Evolutionary conservation across 169 alveolate species (phyloP).

Genomic region (Perkinsus olseni): DNA sequence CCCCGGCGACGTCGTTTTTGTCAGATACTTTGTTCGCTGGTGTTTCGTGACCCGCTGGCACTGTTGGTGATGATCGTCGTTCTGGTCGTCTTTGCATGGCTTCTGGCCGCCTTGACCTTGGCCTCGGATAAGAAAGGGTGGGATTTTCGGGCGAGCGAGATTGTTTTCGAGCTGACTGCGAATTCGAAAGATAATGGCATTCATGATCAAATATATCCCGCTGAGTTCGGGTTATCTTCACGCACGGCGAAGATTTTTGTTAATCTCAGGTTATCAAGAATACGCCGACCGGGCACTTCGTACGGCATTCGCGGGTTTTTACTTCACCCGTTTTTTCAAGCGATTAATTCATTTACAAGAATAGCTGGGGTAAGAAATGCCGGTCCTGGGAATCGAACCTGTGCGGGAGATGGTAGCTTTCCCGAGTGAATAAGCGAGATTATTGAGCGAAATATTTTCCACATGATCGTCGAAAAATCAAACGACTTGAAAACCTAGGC

Average conservation of each 20-base stretch:
- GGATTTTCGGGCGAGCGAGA: neutral
- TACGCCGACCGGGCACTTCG: neutral
- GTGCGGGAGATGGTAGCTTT: neutral
- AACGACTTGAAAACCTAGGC: neutral
- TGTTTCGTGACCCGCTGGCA: neutral
- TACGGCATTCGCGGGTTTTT: neutral
- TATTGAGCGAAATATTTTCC: no score
- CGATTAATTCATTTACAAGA: neutral
- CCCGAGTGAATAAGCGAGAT: no score
- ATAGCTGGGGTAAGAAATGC: neutral
- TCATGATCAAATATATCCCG: neutral
- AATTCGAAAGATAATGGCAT: neutral
- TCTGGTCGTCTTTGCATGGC: neutral
- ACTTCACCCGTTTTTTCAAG: neutral
- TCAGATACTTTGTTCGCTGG: neutral
- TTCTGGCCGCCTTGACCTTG: neutral
- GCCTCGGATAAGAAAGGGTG: neutral
- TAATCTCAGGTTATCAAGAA: neutral
- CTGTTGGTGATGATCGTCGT: neutral
- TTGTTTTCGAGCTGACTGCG: neutral
- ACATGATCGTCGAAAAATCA: no score
- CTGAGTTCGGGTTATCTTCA: no score
- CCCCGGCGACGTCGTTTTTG: neutral
- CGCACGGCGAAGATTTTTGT: no score
- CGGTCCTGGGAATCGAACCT: neutral